These are phyloP conservation scores for Ceriops zippeliana DNA, from an alignment of 345 rosid species.

Conservation along the genomic window DNA sequence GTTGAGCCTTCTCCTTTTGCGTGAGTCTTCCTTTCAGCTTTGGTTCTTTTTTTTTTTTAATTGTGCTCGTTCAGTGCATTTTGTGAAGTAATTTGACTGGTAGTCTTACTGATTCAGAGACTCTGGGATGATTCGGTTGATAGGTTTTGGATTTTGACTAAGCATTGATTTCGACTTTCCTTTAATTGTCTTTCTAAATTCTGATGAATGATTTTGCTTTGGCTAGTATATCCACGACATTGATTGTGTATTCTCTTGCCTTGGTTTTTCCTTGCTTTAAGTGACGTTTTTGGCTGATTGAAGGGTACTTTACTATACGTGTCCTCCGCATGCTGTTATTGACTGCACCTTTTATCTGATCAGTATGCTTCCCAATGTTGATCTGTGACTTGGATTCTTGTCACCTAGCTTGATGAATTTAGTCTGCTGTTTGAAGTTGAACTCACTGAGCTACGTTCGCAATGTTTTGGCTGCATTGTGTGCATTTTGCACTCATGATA, in stretches of 20 bases:
- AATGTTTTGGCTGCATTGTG: not conserved
- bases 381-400: no score
- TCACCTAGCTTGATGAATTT: no score
- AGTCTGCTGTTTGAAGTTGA: not conserved
- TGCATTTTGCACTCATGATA: not conserved
- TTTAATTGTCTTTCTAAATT: not conserved
- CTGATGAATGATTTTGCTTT: constrained; percentile 10
- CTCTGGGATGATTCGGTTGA: constrained; percentile 3
- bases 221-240: not conserved
- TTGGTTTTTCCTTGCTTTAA: not conserved
- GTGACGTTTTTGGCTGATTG: not conserved
- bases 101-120: not conserved
- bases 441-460: not conserved
- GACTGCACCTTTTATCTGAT: no score
- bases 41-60: not conserved
- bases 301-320: not conserved
- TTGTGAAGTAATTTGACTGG: constrained; percentile 2
- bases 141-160: constrained; percentile 1
- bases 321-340: constrained; percentile 1
- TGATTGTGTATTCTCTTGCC: not conserved
- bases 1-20: constrained; percentile 98
- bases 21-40: constrained; percentile 40
- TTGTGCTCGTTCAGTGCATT: not conserved
- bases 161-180: constrained; percentile 3
- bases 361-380: no score